Evolutionary conservation across 2,329 filamentous ascomycete genomes (phyloP).

Genomic region (Albophoma yamanashiensis): DNA sequence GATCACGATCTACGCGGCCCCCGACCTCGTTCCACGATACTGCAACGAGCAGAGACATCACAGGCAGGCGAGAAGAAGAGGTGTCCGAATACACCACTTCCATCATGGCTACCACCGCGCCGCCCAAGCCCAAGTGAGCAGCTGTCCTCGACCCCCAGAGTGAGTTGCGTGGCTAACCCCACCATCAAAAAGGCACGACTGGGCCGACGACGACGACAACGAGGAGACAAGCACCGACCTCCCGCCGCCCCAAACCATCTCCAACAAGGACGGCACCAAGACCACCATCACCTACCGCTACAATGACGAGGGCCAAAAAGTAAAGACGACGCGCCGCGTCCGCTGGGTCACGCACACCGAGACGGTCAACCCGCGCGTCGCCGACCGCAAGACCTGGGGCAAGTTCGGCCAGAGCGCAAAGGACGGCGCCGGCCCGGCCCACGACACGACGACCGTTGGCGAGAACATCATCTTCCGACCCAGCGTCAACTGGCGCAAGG

Average conservation of each 20-base stretch:
- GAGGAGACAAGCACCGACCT: constrained; percentile 61
- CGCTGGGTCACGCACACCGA: constrained; percentile 86
- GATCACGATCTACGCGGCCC: constrained; percentile 16
- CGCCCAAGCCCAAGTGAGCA: constrained; percentile 29
- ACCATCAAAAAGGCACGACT: constrained; percentile 53
- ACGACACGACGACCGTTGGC: constrained; percentile 84
- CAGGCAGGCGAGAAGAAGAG: neutral
- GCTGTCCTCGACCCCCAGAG: neutral
- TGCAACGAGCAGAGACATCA: neutral
- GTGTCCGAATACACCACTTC: neutral
- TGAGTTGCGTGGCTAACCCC: constrained; percentile 21
- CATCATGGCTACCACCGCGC: constrained; percentile 28
- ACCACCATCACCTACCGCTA: constrained; percentile 83
- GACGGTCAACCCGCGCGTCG: constrained; percentile 91
- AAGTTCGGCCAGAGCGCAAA: constrained; percentile 91
- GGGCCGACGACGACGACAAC: constrained; percentile 92
- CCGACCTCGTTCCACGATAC: constrained; percentile 9
- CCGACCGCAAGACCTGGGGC: constrained; percentile 82
- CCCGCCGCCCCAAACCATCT: constrained; percentile 77
- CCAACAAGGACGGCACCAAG: constrained; percentile 98
- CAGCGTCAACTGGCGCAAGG: constrained; percentile 86
- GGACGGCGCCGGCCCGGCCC: constrained; percentile 69
- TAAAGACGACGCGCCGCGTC: constrained; percentile 95
- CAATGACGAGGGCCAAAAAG: constrained; percentile 89
- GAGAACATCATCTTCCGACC: constrained; percentile 98